Evolutionary conservation across 1,139 yeast genomes (phyloP).

Genomic region (Yamadazyma triangularis): DNA sequence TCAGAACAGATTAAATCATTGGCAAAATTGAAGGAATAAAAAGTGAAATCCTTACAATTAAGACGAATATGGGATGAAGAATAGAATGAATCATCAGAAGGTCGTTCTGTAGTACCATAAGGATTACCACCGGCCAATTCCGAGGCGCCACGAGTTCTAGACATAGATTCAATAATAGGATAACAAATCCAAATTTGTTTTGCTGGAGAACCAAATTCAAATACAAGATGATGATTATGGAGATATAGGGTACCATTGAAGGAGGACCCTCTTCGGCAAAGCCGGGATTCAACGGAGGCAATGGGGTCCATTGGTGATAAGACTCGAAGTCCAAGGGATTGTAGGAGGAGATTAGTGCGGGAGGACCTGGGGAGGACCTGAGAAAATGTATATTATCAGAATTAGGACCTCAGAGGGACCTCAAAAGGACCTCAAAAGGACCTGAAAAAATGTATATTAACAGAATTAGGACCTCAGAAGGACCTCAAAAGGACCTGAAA

Average conservation of each 20-base stretch:
- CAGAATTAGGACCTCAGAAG: no score
- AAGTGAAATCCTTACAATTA: conserved; percentile 85
- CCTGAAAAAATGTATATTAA: no score
- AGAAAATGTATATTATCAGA: no score
- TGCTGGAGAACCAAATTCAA: conserved; percentile 40
- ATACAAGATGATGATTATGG: conserved; percentile 84
- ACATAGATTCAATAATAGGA: conserved; percentile 72
- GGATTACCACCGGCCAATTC: conserved; percentile 17
- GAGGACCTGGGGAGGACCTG: no score
- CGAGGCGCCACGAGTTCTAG: conserved; percentile 53
- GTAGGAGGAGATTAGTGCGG: no score
- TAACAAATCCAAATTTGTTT: conserved; percentile 91
- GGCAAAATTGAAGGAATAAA: conserved; percentile 68
- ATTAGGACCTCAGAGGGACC: no score
- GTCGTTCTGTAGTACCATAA: conserved; percentile 4
- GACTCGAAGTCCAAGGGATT: no score
- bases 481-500: no score
- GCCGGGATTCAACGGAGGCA: no score
- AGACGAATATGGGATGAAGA: conserved; percentile 58
- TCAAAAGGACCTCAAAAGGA: no score
- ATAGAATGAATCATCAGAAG: conserved; percentile 16
- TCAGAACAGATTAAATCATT: conserved; percentile 59
- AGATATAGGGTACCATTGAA: conserved; percentile 68
- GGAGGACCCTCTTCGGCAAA: conserved; percentile 66
- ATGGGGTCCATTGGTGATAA: no score